Percentiles rank a stretch among this genome's conserved stretches.
Conservation (phyloP, 495 filamentous ascomycete genomes). For the Delitschia confertaspora region DNA sequence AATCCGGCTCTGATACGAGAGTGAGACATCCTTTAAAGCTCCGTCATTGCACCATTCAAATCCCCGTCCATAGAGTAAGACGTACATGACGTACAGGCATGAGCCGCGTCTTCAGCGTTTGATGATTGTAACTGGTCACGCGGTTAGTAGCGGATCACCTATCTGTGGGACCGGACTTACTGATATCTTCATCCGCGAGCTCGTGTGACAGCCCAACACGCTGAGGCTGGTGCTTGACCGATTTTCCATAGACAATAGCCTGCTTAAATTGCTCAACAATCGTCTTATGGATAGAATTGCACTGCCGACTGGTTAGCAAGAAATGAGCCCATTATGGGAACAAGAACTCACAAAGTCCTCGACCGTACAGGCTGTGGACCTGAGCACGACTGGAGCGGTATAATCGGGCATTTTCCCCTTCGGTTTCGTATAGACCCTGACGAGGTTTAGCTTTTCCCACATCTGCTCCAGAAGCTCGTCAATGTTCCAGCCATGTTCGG, state of each 20-base stretch:
- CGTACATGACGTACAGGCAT: constrained; percentile 5
- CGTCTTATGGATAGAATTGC: constrained; percentile 90
- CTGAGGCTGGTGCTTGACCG: constrained; percentile 97
- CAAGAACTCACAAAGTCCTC: constrained; percentile 81
- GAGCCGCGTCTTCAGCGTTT: constrained; percentile 57
- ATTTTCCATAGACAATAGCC: constrained; percentile 93
- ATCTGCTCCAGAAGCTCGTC: constrained; percentile 94
- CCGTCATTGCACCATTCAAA: constrained; percentile 18
- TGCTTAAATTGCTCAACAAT: constrained; percentile 94
- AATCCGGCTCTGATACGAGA: constrained; percentile 15
- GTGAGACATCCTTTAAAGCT: constrained; percentile 27
- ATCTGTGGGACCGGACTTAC: constrained; percentile 48
- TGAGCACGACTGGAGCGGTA: constrained; percentile 79
- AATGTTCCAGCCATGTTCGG: constrained; percentile 97
- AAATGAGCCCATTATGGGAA: constrained; percentile 1
- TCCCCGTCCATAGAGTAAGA: constrained; percentile 9
- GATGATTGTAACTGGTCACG: constrained; percentile 72
- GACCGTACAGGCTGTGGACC: constrained; percentile 71
- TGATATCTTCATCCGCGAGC: constrained; percentile 93
- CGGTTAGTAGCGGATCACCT: constrained; percentile 31
- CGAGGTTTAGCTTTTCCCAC: constrained; percentile 93
- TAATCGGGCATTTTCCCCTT: constrained; percentile 95
- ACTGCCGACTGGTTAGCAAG: constrained; percentile 48
- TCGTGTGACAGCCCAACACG: constrained; percentile 86
- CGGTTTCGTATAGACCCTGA: constrained; percentile 94